Evolutionary conservation across 169 alveolate species (phyloP).

Genomic region (Plasmodium cynomolgi): DNA sequence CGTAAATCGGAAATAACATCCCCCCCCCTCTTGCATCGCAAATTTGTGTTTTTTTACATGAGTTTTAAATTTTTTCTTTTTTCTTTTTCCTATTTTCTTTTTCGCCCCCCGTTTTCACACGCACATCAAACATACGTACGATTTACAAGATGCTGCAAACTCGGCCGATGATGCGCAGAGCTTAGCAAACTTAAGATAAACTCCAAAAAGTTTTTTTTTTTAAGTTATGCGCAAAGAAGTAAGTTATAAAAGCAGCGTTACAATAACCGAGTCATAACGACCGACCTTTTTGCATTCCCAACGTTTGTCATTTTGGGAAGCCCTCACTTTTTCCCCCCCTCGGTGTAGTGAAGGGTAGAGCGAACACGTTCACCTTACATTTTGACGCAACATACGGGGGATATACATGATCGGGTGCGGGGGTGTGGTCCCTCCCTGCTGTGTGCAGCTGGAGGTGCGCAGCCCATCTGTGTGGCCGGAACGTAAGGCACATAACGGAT

Average conservation of each 20-base stretch:
- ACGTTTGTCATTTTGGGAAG: background rate
- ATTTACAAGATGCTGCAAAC: background rate
- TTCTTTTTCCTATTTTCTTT: too few relatives aligned
- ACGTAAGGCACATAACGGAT: background rate
- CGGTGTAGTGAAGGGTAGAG: background rate
- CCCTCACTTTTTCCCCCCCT: background rate
- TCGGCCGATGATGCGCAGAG: background rate
- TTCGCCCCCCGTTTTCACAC: background rate
- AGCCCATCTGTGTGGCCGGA: background rate
- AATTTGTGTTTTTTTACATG: background rate
- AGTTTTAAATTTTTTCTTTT: background rate
- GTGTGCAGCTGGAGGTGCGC: background rate
- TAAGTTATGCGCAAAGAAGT: background rate
- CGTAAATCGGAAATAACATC: background rate
- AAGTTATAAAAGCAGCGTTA: background rate
- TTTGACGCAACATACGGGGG: background rate
- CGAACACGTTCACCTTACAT: background rate
- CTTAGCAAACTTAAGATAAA: background rate
- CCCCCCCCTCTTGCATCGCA: background rate
- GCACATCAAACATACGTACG: background rate
- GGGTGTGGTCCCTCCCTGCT: background rate
- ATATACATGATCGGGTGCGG: background rate
- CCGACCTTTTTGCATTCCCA: background rate
- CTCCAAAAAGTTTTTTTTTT: background rate
- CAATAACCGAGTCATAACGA: background rate